Conservation (phyloP, 2,329 filamentous ascomycete genomes). For the Westerdykella sp. region DNA sequence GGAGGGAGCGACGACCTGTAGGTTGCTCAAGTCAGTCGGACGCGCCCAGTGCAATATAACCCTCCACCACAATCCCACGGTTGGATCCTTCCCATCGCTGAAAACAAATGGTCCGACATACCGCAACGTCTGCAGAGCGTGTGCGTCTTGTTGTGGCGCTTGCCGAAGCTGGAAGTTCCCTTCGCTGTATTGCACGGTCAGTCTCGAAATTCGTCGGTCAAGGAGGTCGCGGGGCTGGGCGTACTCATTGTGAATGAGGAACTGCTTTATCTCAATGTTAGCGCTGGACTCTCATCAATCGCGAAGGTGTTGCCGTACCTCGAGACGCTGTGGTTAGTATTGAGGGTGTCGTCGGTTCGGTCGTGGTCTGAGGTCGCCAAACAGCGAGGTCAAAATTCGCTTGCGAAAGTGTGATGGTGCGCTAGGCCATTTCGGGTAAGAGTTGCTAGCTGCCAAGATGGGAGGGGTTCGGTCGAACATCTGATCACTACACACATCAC, state of each 20-base stretch:
- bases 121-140: slow-evolving; percentile 97
- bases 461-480: too few relatives aligned
- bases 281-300: slow-evolving; percentile 8
- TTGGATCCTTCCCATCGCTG: slow-evolving; percentile 4
- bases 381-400: not conserved
- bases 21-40: slow-evolving; percentile 20
- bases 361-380: not conserved
- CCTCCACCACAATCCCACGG: not conserved
- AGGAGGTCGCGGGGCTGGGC: slow-evolving; percentile 30
- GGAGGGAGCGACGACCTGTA: slow-evolving; percentile 86
- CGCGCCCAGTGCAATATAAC: slow-evolving; percentile 3
- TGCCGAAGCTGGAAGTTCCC: slow-evolving; percentile 66
- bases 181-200: slow-evolving; percentile 54
- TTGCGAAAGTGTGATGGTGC: slow-evolving; percentile 2
- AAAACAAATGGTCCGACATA: slow-evolving; percentile 49
- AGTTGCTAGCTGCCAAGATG: not conserved
- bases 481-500: too few relatives aligned
- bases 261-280: slow-evolving; percentile 24
- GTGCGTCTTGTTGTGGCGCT: slow-evolving; percentile 97
- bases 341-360: slow-evolving; percentile 6
- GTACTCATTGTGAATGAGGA: slow-evolving; percentile 56
- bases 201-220: slow-evolving; percentile 30
- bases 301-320: slow-evolving; percentile 20
- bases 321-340: slow-evolving; percentile 35
- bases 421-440: not conserved